phyloP scores from a whole-genome alignment of 1,139 yeast genomes.

The Meyerozyma sp. region DNA sequence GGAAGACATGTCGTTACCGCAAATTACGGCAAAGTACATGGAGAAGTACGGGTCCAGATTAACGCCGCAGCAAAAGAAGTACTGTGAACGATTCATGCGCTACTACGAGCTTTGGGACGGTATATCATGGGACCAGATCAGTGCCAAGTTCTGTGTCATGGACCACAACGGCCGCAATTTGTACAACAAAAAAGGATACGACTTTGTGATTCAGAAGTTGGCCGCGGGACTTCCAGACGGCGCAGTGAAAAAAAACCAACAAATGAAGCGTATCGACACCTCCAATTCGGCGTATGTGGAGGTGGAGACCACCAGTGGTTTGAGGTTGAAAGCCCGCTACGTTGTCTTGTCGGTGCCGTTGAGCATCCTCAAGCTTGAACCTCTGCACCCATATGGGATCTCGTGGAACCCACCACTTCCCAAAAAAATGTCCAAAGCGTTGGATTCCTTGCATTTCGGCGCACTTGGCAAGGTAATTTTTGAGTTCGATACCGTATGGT shows the following conservation, averaged over 20 bases:
- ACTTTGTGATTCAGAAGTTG: slow-evolving; percentile 43
- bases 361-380: slow-evolving; percentile 48
- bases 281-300: slow-evolving; percentile 10
- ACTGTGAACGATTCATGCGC: slow-evolving; percentile 49
- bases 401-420: slow-evolving; percentile 62
- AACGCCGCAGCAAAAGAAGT: slow-evolving; percentile 44
- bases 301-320: slow-evolving; percentile 17
- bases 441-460: slow-evolving; percentile 56
- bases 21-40: slow-evolving; percentile 44
- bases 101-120: slow-evolving; percentile 78
- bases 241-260: slow-evolving; percentile 36
- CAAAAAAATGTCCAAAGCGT: slow-evolving; percentile 31
- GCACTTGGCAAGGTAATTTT: slow-evolving; percentile 73
- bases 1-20: slow-evolving; percentile 47
- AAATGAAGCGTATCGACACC: slow-evolving; percentile 39
- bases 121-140: slow-evolving; percentile 55
- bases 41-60: slow-evolving; percentile 40
- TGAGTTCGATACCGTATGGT: slow-evolving; percentile 64
- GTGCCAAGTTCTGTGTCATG: slow-evolving; percentile 61
- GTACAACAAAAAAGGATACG: slow-evolving; percentile 57
- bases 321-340: slow-evolving; percentile 36
- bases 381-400: slow-evolving; percentile 37
- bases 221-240: slow-evolving; percentile 31
- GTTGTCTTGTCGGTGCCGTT: slow-evolving; percentile 73
- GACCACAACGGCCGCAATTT: slow-evolving; percentile 76